Base-by-base conservation (phyloP, 352 stramenopile genomes). In the Phytophthora kernoviae region DNA sequence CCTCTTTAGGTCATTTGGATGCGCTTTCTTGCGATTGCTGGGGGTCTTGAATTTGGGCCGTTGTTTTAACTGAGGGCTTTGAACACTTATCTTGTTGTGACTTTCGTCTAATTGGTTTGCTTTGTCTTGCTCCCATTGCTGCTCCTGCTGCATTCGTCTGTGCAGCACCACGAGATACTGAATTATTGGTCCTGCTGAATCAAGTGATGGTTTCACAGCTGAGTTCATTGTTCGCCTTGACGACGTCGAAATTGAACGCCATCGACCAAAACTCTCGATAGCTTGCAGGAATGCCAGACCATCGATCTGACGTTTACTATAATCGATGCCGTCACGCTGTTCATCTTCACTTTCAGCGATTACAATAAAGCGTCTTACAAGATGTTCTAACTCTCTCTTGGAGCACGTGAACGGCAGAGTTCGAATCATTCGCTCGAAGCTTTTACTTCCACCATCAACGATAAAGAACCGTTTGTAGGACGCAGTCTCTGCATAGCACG, bases 121-220 rank as follows among this genome's bases (percentile, higher is more conserved):
- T 49, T 36, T 40, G 9, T 58, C 49, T 21, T 61, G 51, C 14
- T 79, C 58, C 5, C 75, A 50, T 14, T 61, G 36, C 33, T 59
- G 15, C 9, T 70, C 22, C 37, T 63, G 52, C 24, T 58, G 47
- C 36, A 46, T 53, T 5, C 50, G 49, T 33, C 37, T 27, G 42
- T 77, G 57, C 1, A 78, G 39, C 26, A 89, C 54, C 15, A 67
- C 61, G 6, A 89, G 63, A 59, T 86, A 89, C 43, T 84, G 73
- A 18, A 89, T 56, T 52, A 90, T 73, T 2, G 65, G 67, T 0
- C 69, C 62, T 8, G 79, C 65, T 6, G 53, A 58, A 20, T 65
- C 59, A 37, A 44, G 50, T 7, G 53, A 59, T 15, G 62, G 58
- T n/a, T 84, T 85, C 1, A 48, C 52, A 0, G 77, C 54, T 14